Evolutionary conservation across 768 basidiomycete species (phyloP), one percentile per base, ranked within the genome.

Genomic region (Chalciporus piperatus): DNA sequence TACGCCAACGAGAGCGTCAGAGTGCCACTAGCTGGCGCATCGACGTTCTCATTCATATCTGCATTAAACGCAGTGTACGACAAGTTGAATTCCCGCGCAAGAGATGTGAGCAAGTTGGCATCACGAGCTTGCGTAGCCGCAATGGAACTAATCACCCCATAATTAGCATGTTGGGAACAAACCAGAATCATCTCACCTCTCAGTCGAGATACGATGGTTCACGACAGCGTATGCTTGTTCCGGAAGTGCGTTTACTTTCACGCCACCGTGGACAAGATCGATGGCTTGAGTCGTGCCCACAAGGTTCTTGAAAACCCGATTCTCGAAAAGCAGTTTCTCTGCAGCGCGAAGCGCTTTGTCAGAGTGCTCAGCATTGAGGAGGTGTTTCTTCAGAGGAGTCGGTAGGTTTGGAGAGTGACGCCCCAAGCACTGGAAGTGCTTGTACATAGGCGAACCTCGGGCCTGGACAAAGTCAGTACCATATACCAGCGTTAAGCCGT

Each of bases 211-310:
- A 6, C 88, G 83, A 59, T 87, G 86, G 61, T 91, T 88, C 25
- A 90, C 76, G 20, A 89, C 66, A 1, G 83, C 86, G 64, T 73
- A 82, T 1, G 81, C 85, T 49, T 71, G 74, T 67, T 92, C 90
- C 1, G 91, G 91, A 20, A 94, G 77, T 23, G 89, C 89, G 59
- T 92, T 92, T 23, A 76, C 75, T 67, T 91, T 90, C 25, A 84
- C 79, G 11, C 83, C 85, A 19, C 82, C 83, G n/a, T 74, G 70
- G 32, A 83, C 76, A 12, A 93, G 62, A 59, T 91, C 89, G 40
- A 86, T 77, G 1, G 91, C 91, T 66, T 90, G 87, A 1, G 90
- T 91, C 4, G 87, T 91, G 30, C 81, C 75, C 4, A 83, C 72
- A 9, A 83, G 63, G 54, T 74, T 81, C 48, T 73, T 75, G 54